Base-by-base conservation (phyloP, 352 stramenopile species). In the Globisporangium irregulare region DNA sequence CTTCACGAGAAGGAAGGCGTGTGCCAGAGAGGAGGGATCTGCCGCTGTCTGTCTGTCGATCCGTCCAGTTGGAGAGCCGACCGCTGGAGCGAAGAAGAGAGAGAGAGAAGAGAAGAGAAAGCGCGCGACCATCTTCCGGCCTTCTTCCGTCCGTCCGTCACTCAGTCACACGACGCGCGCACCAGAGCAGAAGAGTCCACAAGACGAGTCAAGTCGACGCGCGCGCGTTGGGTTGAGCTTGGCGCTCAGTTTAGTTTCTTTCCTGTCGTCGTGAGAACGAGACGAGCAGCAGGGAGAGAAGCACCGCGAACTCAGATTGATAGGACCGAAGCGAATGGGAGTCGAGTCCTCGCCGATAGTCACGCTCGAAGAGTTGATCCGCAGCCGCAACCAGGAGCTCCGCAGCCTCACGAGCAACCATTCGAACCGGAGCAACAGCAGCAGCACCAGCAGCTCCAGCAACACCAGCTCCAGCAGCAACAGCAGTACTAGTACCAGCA, bases 371-470 rank as follows among this genome's bases (percentile, higher is more conserved):
- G 62, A 68, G 41, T 41, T 68, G 18, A 41, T 61, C 24, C 24
- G 51, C 36, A 41, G 53, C 6, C 56, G 56, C 56, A 61, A 61
- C 32, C 29, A 38, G 18, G 29, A 61, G 32, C 53, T 55, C 3
- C 53, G 51, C n/a, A 55, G 36, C 34, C 62, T 59, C 20, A 27
- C 56, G 9, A 59, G 53, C 53, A 62, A 22, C 34, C 24, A 32
- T 14, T 54, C 53, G 6, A 62, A 50, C 36, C 54, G 38, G 20
- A 68, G 53, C 63, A 68, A 14, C 53, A 68, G 51, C 29, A 66
- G 43, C 62, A 34, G 22, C 36, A 54, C 14, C 36, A 48, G 53
- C 34, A 57, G 18, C 57, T n/a, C 46, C 46, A 15, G 22, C 8
- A 36, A 36, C 32, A 10, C 14, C 43, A 22, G 22, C 46, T 53